Base-by-base conservation (phyloP, 1,284 basidiomycete genomes). In the Cutaneotrichosporon cyanovorans region DNA sequence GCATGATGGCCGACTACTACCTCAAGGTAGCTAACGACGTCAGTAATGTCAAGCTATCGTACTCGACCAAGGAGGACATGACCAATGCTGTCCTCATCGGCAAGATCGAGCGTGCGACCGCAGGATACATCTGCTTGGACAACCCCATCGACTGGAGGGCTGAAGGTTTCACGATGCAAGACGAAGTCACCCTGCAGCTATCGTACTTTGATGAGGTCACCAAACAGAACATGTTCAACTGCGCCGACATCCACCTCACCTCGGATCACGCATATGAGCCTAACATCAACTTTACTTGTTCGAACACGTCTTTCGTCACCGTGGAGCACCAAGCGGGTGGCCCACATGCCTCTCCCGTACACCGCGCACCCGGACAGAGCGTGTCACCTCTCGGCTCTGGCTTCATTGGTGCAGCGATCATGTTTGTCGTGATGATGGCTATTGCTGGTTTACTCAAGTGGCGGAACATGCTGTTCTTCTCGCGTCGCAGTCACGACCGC, bases 21-120 rank as follows among this genome's bases (percentile, higher is more conserved):
- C 25, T 43, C 34, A 35, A 36, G 11, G 42, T 37, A 33, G 42
- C 35, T 16, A 43, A 43, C 42, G 34, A 43, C 19, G 34, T 43
- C 23, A 20, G 11, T 7, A 25, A 43, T 22, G 23, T 43, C 22
- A 21, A 18, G 22, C 42, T 43, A 6, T 28, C 34, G 4, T 43
- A 35, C 34, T 43, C 42, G 15, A 36, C 25, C 22, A 31, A 37
- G 9, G 19, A 21, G 23, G 42, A 43, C 42, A 43, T 43, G 42
- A 20, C 16, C 16, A 25, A 21, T 14, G 16, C 42, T 4, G 23
- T 37, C 18, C 18, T 15, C 11, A 28, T 43, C 12, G 34, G 25
- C 16, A 18, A 11, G 18, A 35, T 43, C 34, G 23, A 36, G 9
- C 35, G 28, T 18, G 42, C 42, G 23, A 37, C 34, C 14, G 42